Evolutionary conservation across 169 alveolate species (phyloP), one percentile per base, ranked within the genome.

Genomic region (Eimeria nieschulzi): DNA sequence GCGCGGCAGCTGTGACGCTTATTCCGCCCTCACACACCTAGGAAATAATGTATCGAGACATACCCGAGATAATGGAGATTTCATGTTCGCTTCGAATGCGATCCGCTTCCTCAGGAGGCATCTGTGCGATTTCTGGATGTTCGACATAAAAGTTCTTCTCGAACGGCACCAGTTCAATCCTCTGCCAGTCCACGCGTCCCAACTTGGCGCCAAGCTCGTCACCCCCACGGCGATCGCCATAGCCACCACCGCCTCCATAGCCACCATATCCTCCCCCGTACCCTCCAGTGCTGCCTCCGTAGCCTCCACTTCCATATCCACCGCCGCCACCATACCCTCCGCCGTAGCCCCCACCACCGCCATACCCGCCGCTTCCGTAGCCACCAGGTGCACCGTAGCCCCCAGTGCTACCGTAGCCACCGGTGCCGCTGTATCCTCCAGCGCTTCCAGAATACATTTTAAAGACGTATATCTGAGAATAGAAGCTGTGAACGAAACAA

Each of bases 131-230:
- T 25, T 95, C 97, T 6, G 96, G 97, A 82, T 97, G 98, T 90
- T 97, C 99, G 86, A 93, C 95, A 91, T 97, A 98, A 94, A 98
- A 98, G 95, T 97, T 96, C 95, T 98, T 98, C 93, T 97, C 98
- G 94, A 98, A 97, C 17, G 98, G 98, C 25, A 96, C 97, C 55
- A 98, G 94, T 21, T 95, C 94, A 59, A 94, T 93, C 64, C 91
- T 80, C 33, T 93, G 66, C 99, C 99, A 98, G 93, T 97, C 98
- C 9, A 92, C 92, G 9, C 80, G 59, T 55, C 63, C 51, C 68
- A 92, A 61, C 53, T 64, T 72, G 15, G 90, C 64, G 12, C 94
- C 94, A 21, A 92, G 79, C 6, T 61, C 72, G 54, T 55, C 85
- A 15, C 54, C 33, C 19, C 79, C 53, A 39, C 25, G 64, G 54